Evolutionary conservation across 805 yeast genomes (phyloP).

Genomic region (Yarrowia sp.): DNA sequence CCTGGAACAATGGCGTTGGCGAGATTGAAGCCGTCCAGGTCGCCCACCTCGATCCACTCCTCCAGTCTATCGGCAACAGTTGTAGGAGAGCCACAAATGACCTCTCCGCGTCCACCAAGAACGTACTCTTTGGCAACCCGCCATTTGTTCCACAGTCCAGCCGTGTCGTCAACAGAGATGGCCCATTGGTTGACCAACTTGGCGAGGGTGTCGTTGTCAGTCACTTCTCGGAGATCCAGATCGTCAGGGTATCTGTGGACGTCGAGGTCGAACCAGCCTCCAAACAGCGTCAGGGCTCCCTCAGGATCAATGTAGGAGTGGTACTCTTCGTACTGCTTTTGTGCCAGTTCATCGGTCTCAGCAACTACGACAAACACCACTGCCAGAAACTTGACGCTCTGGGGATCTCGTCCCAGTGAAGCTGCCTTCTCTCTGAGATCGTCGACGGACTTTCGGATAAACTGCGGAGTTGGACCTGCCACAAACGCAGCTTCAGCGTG

Average conservation of each 20-base stretch:
- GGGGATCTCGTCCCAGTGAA: constrained; percentile 40
- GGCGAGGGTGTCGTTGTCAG: constrained; percentile 39
- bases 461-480: constrained; percentile 40
- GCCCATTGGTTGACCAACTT: constrained; percentile 41
- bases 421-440: constrained; percentile 39
- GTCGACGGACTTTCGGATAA: constrained; percentile 36
- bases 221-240: constrained; percentile 37
- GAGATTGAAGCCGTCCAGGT: constrained; percentile 46
- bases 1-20: constrained; percentile 42
- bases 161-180: constrained; percentile 35
- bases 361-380: constrained; percentile 42
- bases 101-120: constrained; percentile 36
- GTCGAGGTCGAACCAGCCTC: constrained; percentile 46
- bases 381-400: constrained; percentile 41
- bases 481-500: constrained; percentile 46
- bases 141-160: constrained; percentile 32
- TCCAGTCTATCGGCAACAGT: constrained; percentile 44
- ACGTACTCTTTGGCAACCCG: constrained; percentile 39
- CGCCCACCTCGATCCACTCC: constrained; percentile 42
- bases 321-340: constrained; percentile 39
- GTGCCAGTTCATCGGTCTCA: constrained; percentile 44
- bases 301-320: constrained; percentile 41
- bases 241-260: constrained; percentile 39
- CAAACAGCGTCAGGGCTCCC: constrained; percentile 44
- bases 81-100: constrained; percentile 40